These are phyloP conservation scores for Drechslera avenae DNA, from an alignment of 2,329 filamentous ascomycete genomes.

Conservation along the genomic window DNA sequence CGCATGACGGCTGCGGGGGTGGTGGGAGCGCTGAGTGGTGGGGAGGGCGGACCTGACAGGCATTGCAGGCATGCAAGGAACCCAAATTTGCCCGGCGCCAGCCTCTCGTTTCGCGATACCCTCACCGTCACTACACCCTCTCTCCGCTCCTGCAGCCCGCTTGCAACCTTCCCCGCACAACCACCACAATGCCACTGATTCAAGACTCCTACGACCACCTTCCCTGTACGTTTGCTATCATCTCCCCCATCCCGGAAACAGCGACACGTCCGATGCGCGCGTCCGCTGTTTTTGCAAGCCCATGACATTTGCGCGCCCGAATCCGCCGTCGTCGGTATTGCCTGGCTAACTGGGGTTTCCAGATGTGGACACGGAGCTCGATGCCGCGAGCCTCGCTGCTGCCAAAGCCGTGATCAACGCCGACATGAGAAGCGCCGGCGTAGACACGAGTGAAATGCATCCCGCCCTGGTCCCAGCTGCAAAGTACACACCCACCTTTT, in stretches of 20 bases:
- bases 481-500: conserved; percentile 61
- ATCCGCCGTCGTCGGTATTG: background rate
- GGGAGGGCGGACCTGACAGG: conserved; percentile 5
- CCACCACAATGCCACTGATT: conserved; percentile 65
- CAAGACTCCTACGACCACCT: conserved; percentile 77
- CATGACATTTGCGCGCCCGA: conserved; percentile 3
- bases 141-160: conserved; percentile 17
- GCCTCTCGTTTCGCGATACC: conserved; percentile 12
- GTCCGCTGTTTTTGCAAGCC: background rate
- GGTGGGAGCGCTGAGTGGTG: conserved; percentile 16
- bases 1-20: conserved; percentile 20
- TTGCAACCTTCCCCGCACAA: conserved; percentile 15
- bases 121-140: conserved; percentile 17
- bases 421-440: conserved; percentile 56
- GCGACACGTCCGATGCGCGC: conserved; percentile 64
- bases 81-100: conserved; percentile 18
- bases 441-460: conserved; percentile 59
- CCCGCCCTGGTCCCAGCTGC: conserved; percentile 61
- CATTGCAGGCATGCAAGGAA: conserved; percentile 10
- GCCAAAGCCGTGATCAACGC: conserved; percentile 72
- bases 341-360: conserved; percentile 28
- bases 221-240: conserved; percentile 64
- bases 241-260: conserved; percentile 29
- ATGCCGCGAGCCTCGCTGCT: conserved; percentile 64
- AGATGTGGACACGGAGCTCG: conserved; percentile 83